Conservation (phyloP, 2,329 filamentous ascomycete species). For the Oidium heveae region DNA sequence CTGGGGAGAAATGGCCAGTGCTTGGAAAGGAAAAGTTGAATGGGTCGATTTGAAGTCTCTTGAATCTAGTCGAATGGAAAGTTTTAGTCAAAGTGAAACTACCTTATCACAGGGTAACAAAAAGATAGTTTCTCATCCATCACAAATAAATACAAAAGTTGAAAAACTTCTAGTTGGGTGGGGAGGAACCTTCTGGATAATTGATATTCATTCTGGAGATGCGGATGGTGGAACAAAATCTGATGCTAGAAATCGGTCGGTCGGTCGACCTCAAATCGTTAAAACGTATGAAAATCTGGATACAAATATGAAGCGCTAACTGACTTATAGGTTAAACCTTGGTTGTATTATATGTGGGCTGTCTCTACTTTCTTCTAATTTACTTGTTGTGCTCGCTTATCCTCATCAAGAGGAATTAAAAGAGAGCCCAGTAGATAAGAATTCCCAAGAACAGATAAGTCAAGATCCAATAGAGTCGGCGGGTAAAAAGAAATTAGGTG, state of each 20-base stretch:
- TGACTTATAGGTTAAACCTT: constrained; percentile 44
- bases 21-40: constrained; percentile 79
- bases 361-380: constrained; percentile 78
- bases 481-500: constrained; percentile 34
- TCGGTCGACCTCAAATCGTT: constrained; percentile 67
- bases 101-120: constrained; percentile 20
- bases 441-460: constrained; percentile 15
- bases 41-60: constrained; percentile 75
- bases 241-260: constrained; percentile 40
- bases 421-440: constrained; percentile 7
- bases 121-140: constrained; percentile 23
- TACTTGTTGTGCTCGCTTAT: constrained; percentile 81
- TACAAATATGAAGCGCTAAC: constrained; percentile 5
- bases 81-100: constrained; percentile 8
- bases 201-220: constrained; percentile 66
- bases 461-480: constrained; percentile 21
- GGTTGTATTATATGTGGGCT: constrained; percentile 97
- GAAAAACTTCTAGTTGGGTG: constrained; percentile 83
- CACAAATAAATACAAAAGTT: constrained; percentile 22
- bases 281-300: constrained; percentile 44
- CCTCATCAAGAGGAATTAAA: constrained; percentile 26
- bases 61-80: constrained; percentile 40
- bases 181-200: constrained; percentile 90
- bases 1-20: constrained; percentile 90
- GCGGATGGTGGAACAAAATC: constrained; percentile 29